Conservation (phyloP, 108 stramenopile genomes). For the Cyclotella cryptica region DNA sequence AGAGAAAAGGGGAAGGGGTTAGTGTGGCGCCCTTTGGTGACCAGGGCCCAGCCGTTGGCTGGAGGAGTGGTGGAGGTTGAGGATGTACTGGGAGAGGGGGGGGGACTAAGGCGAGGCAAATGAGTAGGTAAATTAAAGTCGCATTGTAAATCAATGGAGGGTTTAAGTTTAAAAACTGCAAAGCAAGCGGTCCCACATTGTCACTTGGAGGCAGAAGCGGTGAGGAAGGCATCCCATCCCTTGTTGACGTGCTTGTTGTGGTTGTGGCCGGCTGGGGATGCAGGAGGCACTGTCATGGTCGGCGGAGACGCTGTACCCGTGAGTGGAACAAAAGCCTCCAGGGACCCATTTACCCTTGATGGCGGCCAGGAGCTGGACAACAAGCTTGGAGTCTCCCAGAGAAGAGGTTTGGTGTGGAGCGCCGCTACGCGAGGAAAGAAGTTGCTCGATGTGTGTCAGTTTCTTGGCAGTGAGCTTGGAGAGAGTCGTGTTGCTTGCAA, state of each 20-base stretch:
- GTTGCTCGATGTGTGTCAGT: neutral
- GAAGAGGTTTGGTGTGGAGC: neutral
- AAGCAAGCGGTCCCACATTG: neutral
- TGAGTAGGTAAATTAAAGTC: neutral
- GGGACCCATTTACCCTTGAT: slow-evolving; percentile 1
- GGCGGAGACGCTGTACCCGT: neutral
- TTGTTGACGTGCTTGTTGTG: neutral
- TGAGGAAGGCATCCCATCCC: neutral
- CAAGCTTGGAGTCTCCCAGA: neutral
- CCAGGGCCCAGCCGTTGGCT: neutral
- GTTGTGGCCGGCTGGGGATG: neutral
- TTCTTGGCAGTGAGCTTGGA: neutral
- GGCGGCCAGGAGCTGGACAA: slow-evolving; percentile 1
- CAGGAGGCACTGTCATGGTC: slow-evolving; percentile 1
- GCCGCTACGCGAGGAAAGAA: neutral
- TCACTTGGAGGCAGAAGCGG: neutral
- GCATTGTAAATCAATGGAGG: slow-evolving; percentile 13
- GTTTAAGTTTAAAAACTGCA: neutral
- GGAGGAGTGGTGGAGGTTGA: neutral
- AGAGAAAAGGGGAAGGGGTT: neutral
- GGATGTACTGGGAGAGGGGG: neutral
- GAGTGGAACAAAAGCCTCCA: slow-evolving; percentile 2
- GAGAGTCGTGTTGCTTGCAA: neutral
- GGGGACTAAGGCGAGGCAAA: neutral
- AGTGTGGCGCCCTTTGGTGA: neutral